Evolutionary conservation across 352 stramenopile species (phyloP).

Genomic region (Plasmopara halstedii): DNA sequence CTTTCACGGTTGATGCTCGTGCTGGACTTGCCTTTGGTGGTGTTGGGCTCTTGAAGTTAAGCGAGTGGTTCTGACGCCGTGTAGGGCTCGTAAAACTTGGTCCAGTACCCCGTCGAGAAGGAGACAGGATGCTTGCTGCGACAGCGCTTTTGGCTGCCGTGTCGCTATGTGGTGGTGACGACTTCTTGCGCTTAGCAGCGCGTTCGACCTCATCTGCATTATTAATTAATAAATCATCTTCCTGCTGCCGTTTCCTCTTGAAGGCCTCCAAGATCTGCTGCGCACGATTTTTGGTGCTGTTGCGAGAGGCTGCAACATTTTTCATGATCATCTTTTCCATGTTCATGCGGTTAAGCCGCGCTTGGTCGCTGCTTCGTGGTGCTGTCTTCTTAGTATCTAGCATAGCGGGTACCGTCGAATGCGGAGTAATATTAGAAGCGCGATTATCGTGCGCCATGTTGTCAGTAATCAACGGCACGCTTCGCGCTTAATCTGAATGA

Average conservation of each 20-base stretch:
- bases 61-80: constrained; percentile 5
- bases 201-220: constrained; percentile 15
- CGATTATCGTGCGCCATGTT: constrained; percentile 19
- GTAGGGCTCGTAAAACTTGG: constrained; percentile 18
- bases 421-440: constrained; percentile 6
- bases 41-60: constrained; percentile 18
- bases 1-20: constrained; percentile 5
- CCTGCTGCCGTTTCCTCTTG: constrained; percentile 50
- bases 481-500: no score
- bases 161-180: constrained; percentile 6
- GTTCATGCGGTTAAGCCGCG: constrained; percentile 57
- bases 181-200: constrained; percentile 18
- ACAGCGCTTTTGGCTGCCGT: constrained; percentile 2
- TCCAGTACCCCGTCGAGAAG: constrained; percentile 8
- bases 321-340: constrained; percentile 87
- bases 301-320: constrained; percentile 51
- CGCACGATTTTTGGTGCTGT: constrained; percentile 62
- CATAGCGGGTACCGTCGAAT: not conserved
- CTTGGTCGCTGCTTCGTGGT: constrained; percentile 29
- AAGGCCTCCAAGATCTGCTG: constrained; percentile 68
- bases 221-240: constrained; percentile 13
- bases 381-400: constrained; percentile 9
- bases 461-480: not conserved
- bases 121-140: constrained; percentile 16
- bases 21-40: constrained; percentile 20